Base-by-base conservation (phyloP, 108 stramenopile genomes). In the Ochromonas danica region DNA sequence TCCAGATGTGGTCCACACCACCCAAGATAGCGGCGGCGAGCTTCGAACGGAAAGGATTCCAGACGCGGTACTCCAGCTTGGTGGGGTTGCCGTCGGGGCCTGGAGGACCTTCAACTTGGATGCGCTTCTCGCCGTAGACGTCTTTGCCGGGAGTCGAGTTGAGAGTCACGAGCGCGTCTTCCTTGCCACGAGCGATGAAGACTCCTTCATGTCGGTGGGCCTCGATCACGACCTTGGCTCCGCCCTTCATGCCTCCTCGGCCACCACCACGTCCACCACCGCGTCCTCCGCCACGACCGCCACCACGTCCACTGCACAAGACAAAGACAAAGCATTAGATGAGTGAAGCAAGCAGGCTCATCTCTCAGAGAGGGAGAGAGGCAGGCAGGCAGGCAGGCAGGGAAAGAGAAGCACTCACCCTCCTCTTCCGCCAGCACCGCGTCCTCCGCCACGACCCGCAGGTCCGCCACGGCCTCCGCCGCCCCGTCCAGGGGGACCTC, bases 1-100 rank as follows among this genome's bases (percentile, higher is more conserved):
- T 99, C 90, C 93, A 93, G 71, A 99, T 96, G 82, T 95, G 92
- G 80, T 96, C 95, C 22, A 97, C 94, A 77, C 98, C 98, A 79
- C 98, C 98, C 14, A 99, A 87, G 78, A 99, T 94, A n/a, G 96
- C 98, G 28, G 98, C 98, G 43, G 97, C 97, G 33, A 99, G 70
- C 91, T 99, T 99, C 41, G 95, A 96, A 78, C 98, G 91, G 92
- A 99, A 99, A 40, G 98, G 98, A 88, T 99, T 99, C 98, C 98
- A 99, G 17, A 99, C 97, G 62, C 98, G 93, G 85, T 99, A 99
- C 86, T 99, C 98, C 33, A 97, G 88, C 92, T 99, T 99, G 57
- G 90, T 89, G 3, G 92, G 88, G 65, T 87, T 88, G 36, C 95
- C 95, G 80, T 94, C 93, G 27, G 88, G 82, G 41, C 93, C 92